These are phyloP conservation scores for Leishmania mexicana DNA, from an alignment of 208 protist genomes.

Conservation along the genomic window DNA sequence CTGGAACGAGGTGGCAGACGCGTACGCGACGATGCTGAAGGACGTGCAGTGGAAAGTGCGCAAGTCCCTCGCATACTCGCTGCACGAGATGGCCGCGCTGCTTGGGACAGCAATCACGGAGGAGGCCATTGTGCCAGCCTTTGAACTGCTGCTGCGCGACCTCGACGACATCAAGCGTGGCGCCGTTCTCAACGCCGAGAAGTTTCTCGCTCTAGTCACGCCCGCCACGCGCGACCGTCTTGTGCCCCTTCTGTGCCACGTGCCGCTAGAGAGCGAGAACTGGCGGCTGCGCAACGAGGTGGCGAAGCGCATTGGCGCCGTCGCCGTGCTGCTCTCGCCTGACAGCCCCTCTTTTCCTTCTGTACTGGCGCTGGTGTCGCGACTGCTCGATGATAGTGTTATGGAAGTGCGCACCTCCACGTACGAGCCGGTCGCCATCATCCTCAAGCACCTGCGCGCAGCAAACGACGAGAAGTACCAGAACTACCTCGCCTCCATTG, in stretches of 20 bases:
- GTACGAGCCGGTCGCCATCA: conserved; percentile 77
- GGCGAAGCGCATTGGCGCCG: conserved; percentile 82
- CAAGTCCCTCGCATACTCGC: conserved; percentile 93
- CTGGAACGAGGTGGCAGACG: conserved; percentile 90
- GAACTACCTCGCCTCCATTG: conserved; percentile 68
- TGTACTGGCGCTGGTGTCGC: conserved; percentile 73
- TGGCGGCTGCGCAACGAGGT: conserved; percentile 94
- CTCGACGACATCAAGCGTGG: conserved; percentile 97
- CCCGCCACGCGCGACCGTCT: conserved; percentile 64
- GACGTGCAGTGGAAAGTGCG: conserved; percentile 97
- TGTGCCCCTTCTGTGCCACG: conserved; percentile 72
- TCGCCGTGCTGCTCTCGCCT: conserved; percentile 76
- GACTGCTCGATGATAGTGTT: conserved; percentile 90
- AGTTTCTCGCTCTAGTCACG: conserved; percentile 80
- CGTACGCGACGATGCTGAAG: conserved; percentile 94
- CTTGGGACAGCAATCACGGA: conserved; percentile 91
- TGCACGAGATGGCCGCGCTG: conserved; percentile 95
- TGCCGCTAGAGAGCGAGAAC: conserved; percentile 92
- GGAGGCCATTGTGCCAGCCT: conserved; percentile 79
- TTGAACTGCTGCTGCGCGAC: conserved; percentile 95
- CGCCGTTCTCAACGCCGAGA: conserved; percentile 82
- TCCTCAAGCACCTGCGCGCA: conserved; percentile 68
- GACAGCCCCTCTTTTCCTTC: conserved; percentile 46
- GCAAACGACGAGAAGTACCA: conserved; percentile 39
- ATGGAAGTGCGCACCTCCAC: conserved; percentile 86